Evolutionary conservation across 139 green algal genomes (phyloP), one percentile per base, ranked within the genome.

Genomic region (Zygnema cylindricum): DNA sequence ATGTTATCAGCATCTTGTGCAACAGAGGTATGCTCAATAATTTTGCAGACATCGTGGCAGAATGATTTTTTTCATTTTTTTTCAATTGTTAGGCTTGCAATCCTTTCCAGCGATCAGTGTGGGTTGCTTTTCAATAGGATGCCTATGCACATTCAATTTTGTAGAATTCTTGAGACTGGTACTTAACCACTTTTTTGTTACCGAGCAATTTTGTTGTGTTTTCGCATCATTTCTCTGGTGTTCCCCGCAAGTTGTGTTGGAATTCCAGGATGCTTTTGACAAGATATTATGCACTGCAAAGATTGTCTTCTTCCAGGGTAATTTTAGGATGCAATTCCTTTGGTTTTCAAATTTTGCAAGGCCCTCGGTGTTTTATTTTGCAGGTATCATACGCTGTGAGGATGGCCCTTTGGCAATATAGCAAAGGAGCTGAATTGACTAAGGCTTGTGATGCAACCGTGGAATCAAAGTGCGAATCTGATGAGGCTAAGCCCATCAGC

Each of bases 341-440:
- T n/a, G n/a, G n/a, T n/a, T n/a, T n/a, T n/a, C n/a, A n/a, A n/a
- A n/a, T n/a, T n/a, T n/a, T n/a, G n/a, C n/a, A n/a, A n/a, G n/a
- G n/a, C n/a, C n/a, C 16, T 63, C 49, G 7, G 49, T 63, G 16
- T 16, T 16, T 63, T 16, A 84, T 93, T 82, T 86, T 86, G 32
- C 95, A 98, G 94, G 84, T 98, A 69, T 92, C 92, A 7, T 94
- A 96, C 36, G 94, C 94, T 2, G 92, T 96, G 38, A 94, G 95
- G 83, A 96, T 96, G 94, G 95, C 96, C 1, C 94, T 98, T 75
- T 98, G 93, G 91, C 92, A 94, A 23, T 98, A 96, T 93, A 75
- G 87, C 33, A 83, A 90, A 2, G 92, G 90, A 7, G 76, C 79
- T 0, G 88, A 93, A n/a, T 76, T 98, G 38, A 98, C 96, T 0